Evolutionary conservation across 2,329 filamentous ascomycete species (phyloP).

Genomic region (Colletotrichum sp.): DNA sequence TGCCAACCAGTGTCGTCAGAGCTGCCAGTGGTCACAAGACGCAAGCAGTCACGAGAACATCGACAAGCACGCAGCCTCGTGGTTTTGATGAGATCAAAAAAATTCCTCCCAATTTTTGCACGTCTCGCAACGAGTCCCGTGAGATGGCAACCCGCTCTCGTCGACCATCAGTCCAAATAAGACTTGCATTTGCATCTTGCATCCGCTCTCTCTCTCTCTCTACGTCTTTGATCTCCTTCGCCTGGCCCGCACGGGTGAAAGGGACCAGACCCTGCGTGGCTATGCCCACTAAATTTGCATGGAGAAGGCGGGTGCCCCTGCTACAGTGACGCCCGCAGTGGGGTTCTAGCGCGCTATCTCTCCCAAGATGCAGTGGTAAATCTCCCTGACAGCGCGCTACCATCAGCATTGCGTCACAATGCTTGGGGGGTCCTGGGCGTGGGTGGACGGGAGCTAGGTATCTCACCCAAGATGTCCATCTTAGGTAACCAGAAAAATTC

Average conservation of each 20-base stretch:
- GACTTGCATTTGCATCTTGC: constrained; percentile 6
- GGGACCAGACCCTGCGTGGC: constrained; percentile 23
- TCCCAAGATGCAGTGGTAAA: constrained; percentile 1
- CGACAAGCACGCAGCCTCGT: neutral
- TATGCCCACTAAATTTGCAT: constrained; percentile 6
- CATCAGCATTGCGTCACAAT: constrained; percentile 14
- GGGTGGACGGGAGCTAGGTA: neutral
- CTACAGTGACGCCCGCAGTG: constrained; percentile 6
- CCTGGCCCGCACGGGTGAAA: constrained; percentile 14
- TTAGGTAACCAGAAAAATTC: neutral
- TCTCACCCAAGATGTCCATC: neutral
- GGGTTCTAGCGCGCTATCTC: neutral
- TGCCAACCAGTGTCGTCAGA: neutral
- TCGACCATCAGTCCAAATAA: neutral
- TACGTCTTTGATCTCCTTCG: neutral
- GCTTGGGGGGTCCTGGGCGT: constrained; percentile 3
- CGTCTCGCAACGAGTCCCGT: constrained; percentile 11
- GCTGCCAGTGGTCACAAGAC: neutral
- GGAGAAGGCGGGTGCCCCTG: neutral
- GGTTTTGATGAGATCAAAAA: neutral
- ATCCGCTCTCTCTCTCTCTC: neutral
- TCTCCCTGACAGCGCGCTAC: constrained; percentile 8
- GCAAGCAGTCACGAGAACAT: neutral
- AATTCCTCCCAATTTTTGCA: neutral
- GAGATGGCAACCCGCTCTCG: neutral